These are phyloP conservation scores for Annulohypoxylon nitens DNA, from an alignment of 495 filamentous ascomycete genomes.

Conservation along the genomic window DNA sequence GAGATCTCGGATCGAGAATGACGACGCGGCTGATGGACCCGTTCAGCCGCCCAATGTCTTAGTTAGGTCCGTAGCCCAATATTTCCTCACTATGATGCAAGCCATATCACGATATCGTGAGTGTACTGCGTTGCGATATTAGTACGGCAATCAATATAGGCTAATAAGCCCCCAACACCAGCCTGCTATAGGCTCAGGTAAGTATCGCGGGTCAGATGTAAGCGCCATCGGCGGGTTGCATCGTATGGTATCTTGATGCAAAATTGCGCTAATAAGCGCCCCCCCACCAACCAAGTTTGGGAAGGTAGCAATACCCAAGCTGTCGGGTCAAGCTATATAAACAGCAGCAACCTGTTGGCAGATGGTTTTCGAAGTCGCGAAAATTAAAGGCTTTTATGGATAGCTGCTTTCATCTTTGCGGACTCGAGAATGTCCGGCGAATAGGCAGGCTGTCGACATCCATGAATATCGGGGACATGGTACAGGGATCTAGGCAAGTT, in stretches of 20 bases:
- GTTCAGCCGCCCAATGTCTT: background rate
- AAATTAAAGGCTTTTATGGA: background rate
- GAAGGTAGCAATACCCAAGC: background rate
- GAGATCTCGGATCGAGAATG: background rate
- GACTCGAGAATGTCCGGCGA: constrained; percentile 3
- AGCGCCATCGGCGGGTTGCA: constrained; percentile 1
- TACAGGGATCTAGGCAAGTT: background rate
- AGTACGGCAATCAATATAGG: background rate
- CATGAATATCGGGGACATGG: background rate
- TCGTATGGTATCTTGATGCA: background rate
- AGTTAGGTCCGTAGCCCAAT: background rate
- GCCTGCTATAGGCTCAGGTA: background rate
- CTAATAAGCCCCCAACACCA: background rate
- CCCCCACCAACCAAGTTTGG: constrained; percentile 2
- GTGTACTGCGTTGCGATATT: background rate
- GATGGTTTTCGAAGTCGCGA: background rate
- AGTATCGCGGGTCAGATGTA: background rate
- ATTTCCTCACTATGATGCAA: background rate
- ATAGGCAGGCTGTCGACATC: background rate
- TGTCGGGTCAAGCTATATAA: background rate
- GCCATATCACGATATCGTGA: background rate
- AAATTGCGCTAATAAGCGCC: constrained; percentile 1
- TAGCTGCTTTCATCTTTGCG: background rate
- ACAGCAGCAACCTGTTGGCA: background rate
- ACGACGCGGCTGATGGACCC: background rate